These are phyloP conservation scores for Pleurotus cornucopiae DNA, from an alignment of 768 basidiomycete species.

Conservation along the genomic window DNA sequence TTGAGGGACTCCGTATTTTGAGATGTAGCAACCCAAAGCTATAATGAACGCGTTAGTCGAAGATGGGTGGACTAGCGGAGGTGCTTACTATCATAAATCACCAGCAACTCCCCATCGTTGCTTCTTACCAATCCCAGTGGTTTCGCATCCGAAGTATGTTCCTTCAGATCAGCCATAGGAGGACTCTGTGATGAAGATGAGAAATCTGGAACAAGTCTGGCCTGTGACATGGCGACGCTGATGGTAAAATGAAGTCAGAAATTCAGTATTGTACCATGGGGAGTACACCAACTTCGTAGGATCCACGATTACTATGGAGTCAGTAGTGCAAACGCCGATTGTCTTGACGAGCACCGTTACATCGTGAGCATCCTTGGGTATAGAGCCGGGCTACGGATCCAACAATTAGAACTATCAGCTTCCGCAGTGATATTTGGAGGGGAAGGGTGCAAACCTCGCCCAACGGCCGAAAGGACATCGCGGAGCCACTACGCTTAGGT, in stretches of 20 bases:
- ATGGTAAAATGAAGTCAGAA: neutral
- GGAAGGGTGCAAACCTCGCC: constrained; percentile 50
- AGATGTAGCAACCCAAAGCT: constrained; percentile 78
- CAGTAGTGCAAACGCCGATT: constrained; percentile 61
- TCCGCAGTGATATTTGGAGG: neutral
- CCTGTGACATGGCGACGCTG: constrained; percentile 36
- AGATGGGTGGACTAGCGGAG: neutral
- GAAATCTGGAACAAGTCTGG: constrained; percentile 60
- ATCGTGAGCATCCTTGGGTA: constrained; percentile 68
- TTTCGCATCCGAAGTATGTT: constrained; percentile 50
- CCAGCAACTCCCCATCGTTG: constrained; percentile 52
- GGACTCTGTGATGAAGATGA: constrained; percentile 28
- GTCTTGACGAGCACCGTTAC: constrained; percentile 58
- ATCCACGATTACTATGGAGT: constrained; percentile 62
- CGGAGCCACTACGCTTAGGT: constrained; percentile 29
- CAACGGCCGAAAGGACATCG: constrained; percentile 52
- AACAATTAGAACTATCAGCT: no score
- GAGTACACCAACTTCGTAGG: constrained; percentile 54
- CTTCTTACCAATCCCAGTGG: constrained; percentile 66
- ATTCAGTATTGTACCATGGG: neutral
- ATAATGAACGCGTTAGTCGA: constrained; percentile 4
- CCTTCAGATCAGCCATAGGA: constrained; percentile 50
- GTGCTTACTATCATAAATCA: constrained; percentile 69
- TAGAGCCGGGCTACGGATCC: constrained; percentile 49
- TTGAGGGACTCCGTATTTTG: constrained; percentile 60